These are phyloP conservation scores for Telopea speciosissima DNA, from an alignment of 177 flowering plant species.

Conservation along the genomic window DNA sequence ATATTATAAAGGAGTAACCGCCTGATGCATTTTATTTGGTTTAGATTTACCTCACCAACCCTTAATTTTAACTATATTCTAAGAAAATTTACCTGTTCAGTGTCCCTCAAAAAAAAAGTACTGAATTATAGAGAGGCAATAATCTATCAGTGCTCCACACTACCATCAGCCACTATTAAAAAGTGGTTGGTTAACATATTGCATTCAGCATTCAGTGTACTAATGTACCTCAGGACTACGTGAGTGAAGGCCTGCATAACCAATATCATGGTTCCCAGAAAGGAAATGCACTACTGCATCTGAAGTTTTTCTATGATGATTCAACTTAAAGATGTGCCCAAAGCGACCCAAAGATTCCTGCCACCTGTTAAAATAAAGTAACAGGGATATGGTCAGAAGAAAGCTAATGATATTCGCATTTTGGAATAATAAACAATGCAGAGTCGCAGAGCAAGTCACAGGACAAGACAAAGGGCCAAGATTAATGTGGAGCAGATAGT, in stretches of 20 bases:
- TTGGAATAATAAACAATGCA: neutral
- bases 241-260: slow-evolving; percentile 47
- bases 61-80: too few species aligned
- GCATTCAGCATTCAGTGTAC: neutral
- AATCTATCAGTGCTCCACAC: neutral
- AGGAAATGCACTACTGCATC: slow-evolving; percentile 43
- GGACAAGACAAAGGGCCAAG: too few species aligned
- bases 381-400: neutral
- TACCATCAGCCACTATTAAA: neutral
- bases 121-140: too few species aligned
- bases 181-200: neutral
- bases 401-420: neutral
- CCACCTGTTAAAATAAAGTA: slow-evolving; percentile 51
- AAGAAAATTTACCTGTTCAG: too few species aligned
- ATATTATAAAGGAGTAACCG: too few species aligned
- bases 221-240: slow-evolving; percentile 53
- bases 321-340: slow-evolving; percentile 64
- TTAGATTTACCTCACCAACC: too few species aligned
- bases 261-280: slow-evolving; percentile 92
- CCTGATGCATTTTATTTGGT: too few species aligned
- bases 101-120: too few species aligned
- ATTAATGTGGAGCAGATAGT: too few species aligned
- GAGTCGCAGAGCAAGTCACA: neutral
- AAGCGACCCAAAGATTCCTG: slow-evolving; percentile 76
- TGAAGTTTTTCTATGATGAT: slow-evolving; percentile 27